Evolutionary conservation across 1,284 basidiomycete species (phyloP), one percentile per base, ranked within the genome.

Genomic region (Apiotrichum montevideense): DNA sequence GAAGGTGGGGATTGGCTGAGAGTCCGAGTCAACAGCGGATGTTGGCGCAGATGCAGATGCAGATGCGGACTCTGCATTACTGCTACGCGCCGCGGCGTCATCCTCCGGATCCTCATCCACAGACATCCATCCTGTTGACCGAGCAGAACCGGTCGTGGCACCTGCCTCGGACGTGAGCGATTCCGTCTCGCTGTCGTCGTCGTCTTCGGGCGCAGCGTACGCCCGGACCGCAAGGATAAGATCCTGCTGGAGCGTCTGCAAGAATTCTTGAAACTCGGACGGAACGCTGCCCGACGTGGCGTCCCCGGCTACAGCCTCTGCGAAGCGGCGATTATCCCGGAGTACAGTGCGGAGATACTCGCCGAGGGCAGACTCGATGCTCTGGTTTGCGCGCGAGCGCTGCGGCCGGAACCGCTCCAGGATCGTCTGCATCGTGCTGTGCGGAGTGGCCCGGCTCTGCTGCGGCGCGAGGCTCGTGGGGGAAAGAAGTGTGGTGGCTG

Each of bases 241-340:
- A 50, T 73, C 72, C 13, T 55, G 62, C 54, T 76, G 74, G 13
- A 77, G 59, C 0, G 60, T 62, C 33, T 71, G 68, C 40, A 77
- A 58, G 55, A 77, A 77, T 34, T 58, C 57, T 48, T 75, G 70
- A 46, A 77, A 76, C 46, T 69, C 70, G 13, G 59, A 51, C 3
- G 66, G 60, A 2, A 67, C 58, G 45, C 56, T 58, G 13, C 54
- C 54, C 6, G 46, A 48, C 7, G 56, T 59, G 29, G 60, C 51
- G 21, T 57, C 63, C n/a, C 54, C 62, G 2, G 60, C 49, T 2
- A 52, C 56, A 13, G 58, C 55, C 14, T 48, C 52, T 7, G 63
- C 62, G 32, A 58, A 47, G 15, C 54, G 58, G 35, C 66, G 60
- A 48, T 66, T 67, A 46, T 67, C 66, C 8, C 68, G 63, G 29